phyloP scores from a whole-genome alignment of 1,284 basidiomycete species.

The Ceratobasidium sp. region DNA sequence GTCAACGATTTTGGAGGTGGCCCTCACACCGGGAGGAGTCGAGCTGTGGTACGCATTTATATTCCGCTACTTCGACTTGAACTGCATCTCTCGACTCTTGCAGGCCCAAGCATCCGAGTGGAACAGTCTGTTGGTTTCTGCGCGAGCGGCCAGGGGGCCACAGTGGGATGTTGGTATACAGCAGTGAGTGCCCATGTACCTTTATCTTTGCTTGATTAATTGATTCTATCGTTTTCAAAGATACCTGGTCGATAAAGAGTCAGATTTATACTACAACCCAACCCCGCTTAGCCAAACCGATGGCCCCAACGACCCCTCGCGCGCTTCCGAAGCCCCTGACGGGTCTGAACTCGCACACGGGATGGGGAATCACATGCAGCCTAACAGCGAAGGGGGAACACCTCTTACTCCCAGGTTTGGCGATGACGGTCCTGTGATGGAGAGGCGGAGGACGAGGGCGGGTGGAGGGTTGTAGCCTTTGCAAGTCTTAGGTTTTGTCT shows the following conservation, averaged over 20 bases:
- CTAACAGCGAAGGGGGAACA: slow-evolving; percentile 35
- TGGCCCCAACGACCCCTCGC: slow-evolving; percentile 19
- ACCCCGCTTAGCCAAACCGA: slow-evolving; percentile 56
- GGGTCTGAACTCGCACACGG: slow-evolving; percentile 22
- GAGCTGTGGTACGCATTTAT: slow-evolving; percentile 12
- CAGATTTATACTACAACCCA: slow-evolving; percentile 73
- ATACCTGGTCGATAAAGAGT: slow-evolving; percentile 66
- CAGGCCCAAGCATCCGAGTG: slow-evolving; percentile 71
- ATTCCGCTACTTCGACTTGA: background rate
- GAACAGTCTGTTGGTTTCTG: slow-evolving; percentile 80
- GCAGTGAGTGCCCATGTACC: slow-evolving; percentile 63
- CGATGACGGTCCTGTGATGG: slow-evolving; percentile 30
- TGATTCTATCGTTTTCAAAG: slow-evolving; percentile 55
- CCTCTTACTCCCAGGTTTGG: slow-evolving; percentile 26
- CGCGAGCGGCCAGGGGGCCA: slow-evolving; percentile 79
- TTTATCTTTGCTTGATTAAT: too few species aligned
- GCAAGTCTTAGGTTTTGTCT: background rate
- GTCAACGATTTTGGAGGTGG: slow-evolving; percentile 18
- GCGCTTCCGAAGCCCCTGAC: slow-evolving; percentile 1
- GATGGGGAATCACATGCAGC: background rate
- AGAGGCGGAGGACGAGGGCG: slow-evolving; percentile 22
- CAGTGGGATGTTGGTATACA: slow-evolving; percentile 88
- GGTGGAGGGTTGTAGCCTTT: slow-evolving; percentile 15
- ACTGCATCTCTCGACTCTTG: slow-evolving; percentile 47
- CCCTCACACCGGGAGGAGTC: slow-evolving; percentile 27